Conservation (phyloP, 2,329 filamentous ascomycete species). For the Phaeoacremonium minimum region DNA sequence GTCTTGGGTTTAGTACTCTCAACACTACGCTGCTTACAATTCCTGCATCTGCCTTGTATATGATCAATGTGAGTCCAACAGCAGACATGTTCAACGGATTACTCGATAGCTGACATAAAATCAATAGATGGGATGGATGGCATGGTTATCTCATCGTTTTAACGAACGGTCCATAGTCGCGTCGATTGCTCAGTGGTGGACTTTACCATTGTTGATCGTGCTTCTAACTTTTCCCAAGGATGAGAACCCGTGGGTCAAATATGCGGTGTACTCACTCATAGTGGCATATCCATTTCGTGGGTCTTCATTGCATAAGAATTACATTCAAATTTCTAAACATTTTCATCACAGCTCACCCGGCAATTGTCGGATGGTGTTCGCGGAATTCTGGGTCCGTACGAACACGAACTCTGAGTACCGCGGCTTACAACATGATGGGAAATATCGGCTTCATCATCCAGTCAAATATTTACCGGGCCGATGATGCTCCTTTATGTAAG, state of each 20-base stretch:
- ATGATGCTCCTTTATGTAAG: too few species aligned
- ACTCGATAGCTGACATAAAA: too few species aligned
- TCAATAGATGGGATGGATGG: constrained; percentile 40
- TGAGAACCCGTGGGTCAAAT: constrained; percentile 37
- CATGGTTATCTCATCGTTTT: constrained; percentile 37
- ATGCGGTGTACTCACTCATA: constrained; percentile 36
- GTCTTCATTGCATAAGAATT: too few species aligned
- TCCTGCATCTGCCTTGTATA: constrained; percentile 35
- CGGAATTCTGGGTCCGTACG: constrained; percentile 59
- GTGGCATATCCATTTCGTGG: constrained; percentile 47
- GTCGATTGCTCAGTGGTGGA: constrained; percentile 43
- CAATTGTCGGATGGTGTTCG: too few species aligned
- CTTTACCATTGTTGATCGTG: constrained; percentile 44
- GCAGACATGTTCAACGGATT: too few species aligned
- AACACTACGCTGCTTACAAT: constrained; percentile 16
- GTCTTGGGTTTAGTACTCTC: constrained; percentile 10
- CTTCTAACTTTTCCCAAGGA: constrained; percentile 31
- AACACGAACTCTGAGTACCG: constrained; percentile 56
- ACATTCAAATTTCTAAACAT: too few species aligned
- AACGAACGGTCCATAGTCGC: constrained; percentile 37
- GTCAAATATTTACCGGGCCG: too few species aligned
- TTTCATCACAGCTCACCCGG: too few species aligned
- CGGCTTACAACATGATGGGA: constrained; percentile 55
- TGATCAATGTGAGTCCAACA: too few species aligned
- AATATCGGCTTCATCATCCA: constrained; percentile 37